Evolutionary conservation across 805 yeast species (phyloP).

Genomic region (Wickerhamomyces ciferrii): DNA sequence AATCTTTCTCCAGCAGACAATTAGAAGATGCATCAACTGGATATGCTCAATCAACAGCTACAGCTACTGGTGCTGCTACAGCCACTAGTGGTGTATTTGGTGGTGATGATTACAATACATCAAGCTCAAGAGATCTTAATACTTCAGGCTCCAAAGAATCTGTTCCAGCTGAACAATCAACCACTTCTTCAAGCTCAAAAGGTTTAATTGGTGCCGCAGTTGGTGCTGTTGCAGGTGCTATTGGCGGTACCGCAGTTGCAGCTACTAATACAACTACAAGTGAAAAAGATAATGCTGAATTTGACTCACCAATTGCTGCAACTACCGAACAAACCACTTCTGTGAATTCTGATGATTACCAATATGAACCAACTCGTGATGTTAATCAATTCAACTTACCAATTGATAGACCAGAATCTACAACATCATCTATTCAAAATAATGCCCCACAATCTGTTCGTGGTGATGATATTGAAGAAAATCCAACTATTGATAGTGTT

Average conservation of each 20-base stretch:
- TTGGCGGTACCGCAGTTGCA: constrained; percentile 19
- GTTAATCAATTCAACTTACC: constrained; percentile 20
- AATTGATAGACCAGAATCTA: constrained; percentile 61
- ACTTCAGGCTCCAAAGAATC: constrained; percentile 2
- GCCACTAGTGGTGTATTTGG: constrained; percentile 9
- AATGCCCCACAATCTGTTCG: constrained; percentile 89
- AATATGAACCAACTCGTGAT: constrained; percentile 11
- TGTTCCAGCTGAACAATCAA: constrained; percentile 1
- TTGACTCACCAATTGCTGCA: constrained; percentile 16
- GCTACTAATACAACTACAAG: constrained; percentile 21
- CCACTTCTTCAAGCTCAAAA: constrained; percentile 8
- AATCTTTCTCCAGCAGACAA: constrained; percentile 33
- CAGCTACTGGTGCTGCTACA: constrained; percentile 8
- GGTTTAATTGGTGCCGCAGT: constrained; percentile 18
- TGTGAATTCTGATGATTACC: constrained; percentile 21
- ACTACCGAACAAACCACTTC: constrained; percentile 21
- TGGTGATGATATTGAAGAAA: constrained; percentile 48
- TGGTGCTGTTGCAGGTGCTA: constrained; percentile 24
- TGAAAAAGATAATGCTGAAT: constrained; percentile 23
- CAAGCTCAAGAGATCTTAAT: not conserved
- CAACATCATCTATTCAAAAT: constrained; percentile 87
- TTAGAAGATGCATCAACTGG: constrained; percentile 27
- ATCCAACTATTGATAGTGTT: constrained; percentile 19
- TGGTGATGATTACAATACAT: constrained; percentile 3
- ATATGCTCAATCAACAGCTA: constrained; percentile 4